phyloP scores from a whole-genome alignment of 768 basidiomycete species.

The Russula virescens region DNA sequence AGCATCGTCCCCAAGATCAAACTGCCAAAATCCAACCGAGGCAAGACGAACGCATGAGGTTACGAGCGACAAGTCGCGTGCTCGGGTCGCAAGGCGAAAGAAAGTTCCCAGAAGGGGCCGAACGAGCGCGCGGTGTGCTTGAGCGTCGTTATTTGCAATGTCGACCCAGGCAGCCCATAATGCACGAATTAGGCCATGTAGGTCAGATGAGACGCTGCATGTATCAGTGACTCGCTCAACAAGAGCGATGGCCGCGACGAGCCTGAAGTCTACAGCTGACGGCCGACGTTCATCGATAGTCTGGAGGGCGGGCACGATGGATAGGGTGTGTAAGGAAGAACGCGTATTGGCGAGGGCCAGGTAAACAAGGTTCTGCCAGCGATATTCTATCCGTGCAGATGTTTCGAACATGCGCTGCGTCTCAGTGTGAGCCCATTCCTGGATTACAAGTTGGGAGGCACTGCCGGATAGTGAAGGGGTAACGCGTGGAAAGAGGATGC shows the following conservation, averaged over 20 bases:
- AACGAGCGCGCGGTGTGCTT: slow-evolving; percentile 19
- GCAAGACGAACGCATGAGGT: slow-evolving; percentile 20
- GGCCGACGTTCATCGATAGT: not conserved
- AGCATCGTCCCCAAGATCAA: slow-evolving; percentile 20
- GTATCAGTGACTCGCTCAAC: slow-evolving; percentile 10
- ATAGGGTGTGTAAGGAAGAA: not conserved
- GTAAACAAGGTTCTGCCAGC: slow-evolving; percentile 23
- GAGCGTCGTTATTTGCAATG: slow-evolving; percentile 13
- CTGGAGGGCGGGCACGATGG: slow-evolving; percentile 3
- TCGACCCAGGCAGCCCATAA: slow-evolving; percentile 42
- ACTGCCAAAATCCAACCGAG: slow-evolving; percentile 25
- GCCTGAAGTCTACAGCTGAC: slow-evolving; percentile 16
- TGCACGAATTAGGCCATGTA: slow-evolving; percentile 16
- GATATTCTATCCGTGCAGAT: slow-evolving; percentile 4
- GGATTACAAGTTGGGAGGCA: slow-evolving; percentile 18
- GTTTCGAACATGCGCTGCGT: slow-evolving; percentile 18
- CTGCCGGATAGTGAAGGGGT: slow-evolving; percentile 3
- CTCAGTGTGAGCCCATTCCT: slow-evolving; percentile 17
- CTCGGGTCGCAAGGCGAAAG: slow-evolving; percentile 39
- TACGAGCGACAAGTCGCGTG: slow-evolving; percentile 27
- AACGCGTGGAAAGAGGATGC: slow-evolving; percentile 20
- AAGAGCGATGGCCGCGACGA: slow-evolving; percentile 19
- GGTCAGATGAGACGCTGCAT: not conserved
- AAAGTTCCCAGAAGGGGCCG: slow-evolving; percentile 40
- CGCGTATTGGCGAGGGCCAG: slow-evolving; percentile 21